These are phyloP conservation scores for Pleoardoris graminearum DNA, from an alignment of 2,329 filamentous ascomycete species.

Conservation along the genomic window DNA sequence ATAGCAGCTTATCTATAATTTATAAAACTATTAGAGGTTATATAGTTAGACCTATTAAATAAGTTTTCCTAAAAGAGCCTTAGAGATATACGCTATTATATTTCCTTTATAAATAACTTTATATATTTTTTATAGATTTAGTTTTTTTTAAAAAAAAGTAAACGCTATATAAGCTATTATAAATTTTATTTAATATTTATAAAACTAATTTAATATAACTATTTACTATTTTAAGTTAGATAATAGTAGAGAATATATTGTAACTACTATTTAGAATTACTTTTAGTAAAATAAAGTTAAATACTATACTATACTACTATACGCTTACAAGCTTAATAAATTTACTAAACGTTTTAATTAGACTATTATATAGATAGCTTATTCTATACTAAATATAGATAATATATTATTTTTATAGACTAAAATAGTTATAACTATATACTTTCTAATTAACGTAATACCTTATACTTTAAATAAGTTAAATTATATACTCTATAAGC, in stretches of 20 bases:
- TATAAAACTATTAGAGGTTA: not conserved
- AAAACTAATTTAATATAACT: not conserved
- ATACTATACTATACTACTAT: constrained; percentile 3
- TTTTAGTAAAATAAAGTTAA: not conserved
- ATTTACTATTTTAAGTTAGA: constrained; percentile 1
- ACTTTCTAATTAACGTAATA: not conserved
- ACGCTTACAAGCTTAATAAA: constrained; percentile 10
- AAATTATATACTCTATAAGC: not conserved
- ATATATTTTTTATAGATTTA: constrained; percentile 3
- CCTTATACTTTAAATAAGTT: not conserved
- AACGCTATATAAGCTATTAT: constrained; percentile 6
- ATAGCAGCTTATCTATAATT: not conserved
- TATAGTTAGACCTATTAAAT: constrained; percentile 7
- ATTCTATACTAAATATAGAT: not conserved
- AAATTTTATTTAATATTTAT: not conserved
- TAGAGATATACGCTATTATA: constrained; percentile 9
- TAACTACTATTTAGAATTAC: not conserved
- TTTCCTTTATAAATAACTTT: constrained; percentile 9
- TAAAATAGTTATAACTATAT: not conserved
- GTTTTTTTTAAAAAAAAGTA: constrained; percentile 11
- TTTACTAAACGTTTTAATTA: constrained; percentile 7
- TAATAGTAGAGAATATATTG: constrained; percentile 11
- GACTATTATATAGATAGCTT: constrained; percentile 4
- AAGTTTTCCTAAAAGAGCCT: constrained; percentile 4
- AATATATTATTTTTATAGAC: not conserved